phyloP scores from a whole-genome alignment of 148 eudicot species.

The Oxyria digyna region DNA sequence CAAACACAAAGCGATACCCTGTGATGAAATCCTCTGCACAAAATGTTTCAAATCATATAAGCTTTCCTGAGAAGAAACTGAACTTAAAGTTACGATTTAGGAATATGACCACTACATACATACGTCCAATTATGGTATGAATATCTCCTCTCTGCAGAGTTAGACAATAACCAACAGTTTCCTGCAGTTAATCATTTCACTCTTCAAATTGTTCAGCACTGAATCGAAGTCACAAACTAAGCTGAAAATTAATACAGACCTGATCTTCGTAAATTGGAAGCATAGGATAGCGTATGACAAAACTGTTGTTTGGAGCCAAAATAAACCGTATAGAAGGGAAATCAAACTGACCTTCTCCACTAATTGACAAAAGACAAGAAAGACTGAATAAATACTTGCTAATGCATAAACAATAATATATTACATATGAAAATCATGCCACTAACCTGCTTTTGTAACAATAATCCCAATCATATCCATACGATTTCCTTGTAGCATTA shows the following conservation, averaged over 20 bases:
- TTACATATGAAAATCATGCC: not conserved
- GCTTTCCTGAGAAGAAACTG: not conserved
- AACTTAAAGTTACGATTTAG: not conserved
- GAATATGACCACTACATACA: constrained; percentile 15
- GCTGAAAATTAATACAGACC: constrained; percentile 32
- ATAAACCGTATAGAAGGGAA: constrained; percentile 47
- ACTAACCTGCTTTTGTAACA: constrained; percentile 72
- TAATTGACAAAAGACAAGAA: constrained; percentile 18
- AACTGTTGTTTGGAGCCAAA: constrained; percentile 51
- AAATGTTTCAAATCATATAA: not conserved
- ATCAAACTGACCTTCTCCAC: constrained; percentile 33
- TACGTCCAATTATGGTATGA: constrained; percentile 75
- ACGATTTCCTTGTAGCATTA: constrained; percentile 44
- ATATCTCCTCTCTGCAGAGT: constrained; percentile 43
- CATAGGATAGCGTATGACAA: constrained; percentile 48
- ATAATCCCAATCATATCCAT: constrained; percentile 61
- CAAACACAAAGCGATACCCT: constrained; percentile 86
- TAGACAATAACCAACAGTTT: constrained; percentile 59
- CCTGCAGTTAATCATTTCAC: constrained; percentile 29
- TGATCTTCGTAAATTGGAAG: constrained; percentile 31
- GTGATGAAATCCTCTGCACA: constrained; percentile 87
- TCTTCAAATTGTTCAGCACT: not conserved
- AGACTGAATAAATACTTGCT: not conserved
- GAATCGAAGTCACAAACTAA: not conserved
- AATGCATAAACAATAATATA: not conserved